Conservation (phyloP, 495 filamentous ascomycete species). For the Astrothelium macrocarpum region DNA sequence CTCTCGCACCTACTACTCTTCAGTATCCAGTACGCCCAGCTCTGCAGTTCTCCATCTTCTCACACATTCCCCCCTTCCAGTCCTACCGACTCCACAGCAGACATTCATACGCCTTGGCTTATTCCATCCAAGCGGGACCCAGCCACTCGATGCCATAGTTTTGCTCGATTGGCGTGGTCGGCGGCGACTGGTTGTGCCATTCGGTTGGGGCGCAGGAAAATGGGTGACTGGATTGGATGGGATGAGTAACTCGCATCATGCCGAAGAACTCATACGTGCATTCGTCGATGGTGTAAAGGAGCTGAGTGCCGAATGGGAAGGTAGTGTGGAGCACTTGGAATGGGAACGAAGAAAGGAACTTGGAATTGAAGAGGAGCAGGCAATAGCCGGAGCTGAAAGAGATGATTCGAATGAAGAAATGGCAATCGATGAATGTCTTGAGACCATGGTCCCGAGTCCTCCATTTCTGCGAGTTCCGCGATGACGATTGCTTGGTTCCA, state of each 20-base stretch:
- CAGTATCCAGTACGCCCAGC: neutral
- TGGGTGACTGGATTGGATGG: neutral
- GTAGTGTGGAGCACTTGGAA: neutral
- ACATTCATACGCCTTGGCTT: neutral
- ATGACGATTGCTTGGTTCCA: neutral
- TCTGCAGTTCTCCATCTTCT: neutral
- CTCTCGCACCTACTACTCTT: neutral
- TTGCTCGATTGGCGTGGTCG: conserved; percentile 1
- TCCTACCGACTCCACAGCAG: neutral
- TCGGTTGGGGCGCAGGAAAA: neutral
- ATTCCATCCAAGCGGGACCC: neutral
- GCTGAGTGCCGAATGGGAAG: neutral
- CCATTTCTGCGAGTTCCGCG: neutral
- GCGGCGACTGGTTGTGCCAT: neutral
- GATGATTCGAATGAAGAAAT: neutral
- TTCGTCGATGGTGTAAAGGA: neutral
- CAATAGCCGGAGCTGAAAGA: neutral
- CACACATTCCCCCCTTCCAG: neutral
- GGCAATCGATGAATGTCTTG: conserved; percentile 1
- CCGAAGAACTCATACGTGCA: neutral
- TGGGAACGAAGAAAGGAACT: neutral
- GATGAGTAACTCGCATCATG: neutral
- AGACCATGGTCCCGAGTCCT: neutral
- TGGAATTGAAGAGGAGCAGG: neutral
- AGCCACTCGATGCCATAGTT: neutral